Evolutionary conservation across 192 early-diverging fungal species (phyloP), one percentile per base, ranked within the genome.

Genomic region (Backusella tarrabulga): DNA sequence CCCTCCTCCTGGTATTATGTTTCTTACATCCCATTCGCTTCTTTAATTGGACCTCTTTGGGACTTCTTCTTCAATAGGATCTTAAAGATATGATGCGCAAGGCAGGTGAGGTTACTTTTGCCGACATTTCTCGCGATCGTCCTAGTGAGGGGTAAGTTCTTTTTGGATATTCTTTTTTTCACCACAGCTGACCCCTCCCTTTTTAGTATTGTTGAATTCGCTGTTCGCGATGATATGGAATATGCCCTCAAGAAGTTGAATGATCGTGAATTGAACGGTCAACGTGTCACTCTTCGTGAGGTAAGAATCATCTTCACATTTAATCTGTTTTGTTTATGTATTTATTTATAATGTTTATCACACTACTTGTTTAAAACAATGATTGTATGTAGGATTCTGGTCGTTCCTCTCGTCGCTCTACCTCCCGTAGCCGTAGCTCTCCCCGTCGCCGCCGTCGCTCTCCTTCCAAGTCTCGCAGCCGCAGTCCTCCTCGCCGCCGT

Each of bases 1-100:
- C 63, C 74, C 44, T 26, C 17, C 71, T 44, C 23, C 23, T 12
- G 40, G 71, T 26, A 17, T 40, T 40, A 40, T 72, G 46, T 50
- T 72, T 72, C 71, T 72, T 44, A 72, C 36, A 6, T 8, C 38
- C 42, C 40, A 72, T 26, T 29, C 71, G 40, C 71, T 72, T 19
- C 29, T 72, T 44, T 44, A 46, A 29, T 72, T 44, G 41, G 26
- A 44, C 44, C 42, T 44, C 29, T 72, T 42, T 68, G 66, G 46
- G 74, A 66, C 77, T 63, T 60, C 63, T 67, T 75, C 50, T 67
- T 84, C 85, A 83, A 50, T 87, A 97, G 95, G 96, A 96, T 86
- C 88, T 99, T 84, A 99, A 99, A 88, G 96, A 98, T 84, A 87
- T 96, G 75, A 94, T 97, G 85, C 93, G 95, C 72, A 94, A 95